Percentiles rank a stretch among this genome's conserved stretches.
Conservation (phyloP, 257 asterid species). For the Parsonsia alboflavescens region DNA sequence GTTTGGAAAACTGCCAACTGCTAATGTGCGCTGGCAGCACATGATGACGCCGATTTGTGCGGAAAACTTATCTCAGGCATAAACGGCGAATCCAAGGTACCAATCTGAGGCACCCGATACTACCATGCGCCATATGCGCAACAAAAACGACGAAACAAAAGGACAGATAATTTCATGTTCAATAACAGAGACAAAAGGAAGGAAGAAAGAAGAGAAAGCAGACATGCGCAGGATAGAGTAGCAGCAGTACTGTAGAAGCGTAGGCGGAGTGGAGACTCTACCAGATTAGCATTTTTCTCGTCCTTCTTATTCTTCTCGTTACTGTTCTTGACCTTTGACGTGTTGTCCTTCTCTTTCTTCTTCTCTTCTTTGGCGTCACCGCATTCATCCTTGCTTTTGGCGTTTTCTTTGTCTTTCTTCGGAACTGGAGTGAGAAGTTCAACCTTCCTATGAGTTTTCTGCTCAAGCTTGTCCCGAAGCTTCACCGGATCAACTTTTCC, state of each 20-base stretch:
- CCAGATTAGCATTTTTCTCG: constrained; percentile 41
- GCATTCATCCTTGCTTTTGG: constrained; percentile 28
- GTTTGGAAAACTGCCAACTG: constrained; percentile 20
- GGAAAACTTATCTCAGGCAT: neutral
- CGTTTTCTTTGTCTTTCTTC: constrained; percentile 33
- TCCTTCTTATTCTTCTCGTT: constrained; percentile 40
- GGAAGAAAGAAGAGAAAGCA: neutral
- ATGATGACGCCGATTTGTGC: constrained; percentile 24
- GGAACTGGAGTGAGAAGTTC: constrained; percentile 57
- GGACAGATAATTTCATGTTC: neutral
- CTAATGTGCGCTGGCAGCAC: constrained; percentile 34
- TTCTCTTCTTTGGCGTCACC: constrained; percentile 9
- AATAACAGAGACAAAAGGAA: neutral
- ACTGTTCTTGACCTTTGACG: constrained; percentile 21
- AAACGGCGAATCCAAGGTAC: neutral
- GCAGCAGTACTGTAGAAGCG: neutral
- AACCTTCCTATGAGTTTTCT: constrained; percentile 46
- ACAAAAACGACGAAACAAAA: neutral
- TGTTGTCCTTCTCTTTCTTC: constrained; percentile 25
- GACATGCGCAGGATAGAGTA: neutral
- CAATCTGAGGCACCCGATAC: neutral
- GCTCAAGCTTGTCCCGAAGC: constrained; percentile 53
- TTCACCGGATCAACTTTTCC: constrained; percentile 63
- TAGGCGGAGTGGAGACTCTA: constrained; percentile 2
- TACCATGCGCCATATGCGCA: constrained; percentile 12